Conservation (phyloP, 805 yeast genomes). For the Cyberlindnera xishuangbannaensis region DNA sequence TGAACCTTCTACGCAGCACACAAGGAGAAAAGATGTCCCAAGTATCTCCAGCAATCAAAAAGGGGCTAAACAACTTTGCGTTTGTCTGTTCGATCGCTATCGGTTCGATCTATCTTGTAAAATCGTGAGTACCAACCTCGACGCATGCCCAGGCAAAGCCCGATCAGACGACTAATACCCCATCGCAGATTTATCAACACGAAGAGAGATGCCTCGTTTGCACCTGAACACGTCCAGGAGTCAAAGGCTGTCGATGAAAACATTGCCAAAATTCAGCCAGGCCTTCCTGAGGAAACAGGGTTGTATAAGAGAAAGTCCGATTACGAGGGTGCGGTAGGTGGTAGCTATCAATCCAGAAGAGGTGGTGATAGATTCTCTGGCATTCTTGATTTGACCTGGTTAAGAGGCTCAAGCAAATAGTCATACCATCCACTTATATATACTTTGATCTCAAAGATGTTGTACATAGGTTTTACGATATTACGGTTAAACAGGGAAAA, state of each 20-base stretch:
- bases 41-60: constrained; percentile 15
- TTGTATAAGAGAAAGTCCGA: constrained; percentile 46
- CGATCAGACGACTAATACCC: constrained; percentile 4
- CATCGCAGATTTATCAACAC: constrained; percentile 24
- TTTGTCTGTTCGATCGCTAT: constrained; percentile 24
- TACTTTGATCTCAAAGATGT: no score
- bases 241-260: constrained; percentile 14
- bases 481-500: no score
- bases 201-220: constrained; percentile 31
- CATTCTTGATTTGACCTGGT: constrained; percentile 21
- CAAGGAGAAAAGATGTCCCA: constrained; percentile 8
- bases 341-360: constrained; percentile 46
- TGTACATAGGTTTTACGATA: not conserved
- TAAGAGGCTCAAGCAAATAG: constrained; percentile 13
- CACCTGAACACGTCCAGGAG: constrained; percentile 26
- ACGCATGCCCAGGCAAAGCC: not conserved
- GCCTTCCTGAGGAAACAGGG: constrained; percentile 41
- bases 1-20: no score
- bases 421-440: not conserved
- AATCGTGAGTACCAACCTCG: constrained; percentile 19
- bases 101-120: constrained; percentile 24
- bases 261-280: constrained; percentile 43
- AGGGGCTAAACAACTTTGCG: constrained; percentile 19
- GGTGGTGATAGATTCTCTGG: constrained; percentile 44
- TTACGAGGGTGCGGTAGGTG: constrained; percentile 63